A percentile compares a stretch with the other conserved stretches of the same genome.
Conservation (phyloP, 140 eudicot species). For the Flaveria floridana region DNA sequence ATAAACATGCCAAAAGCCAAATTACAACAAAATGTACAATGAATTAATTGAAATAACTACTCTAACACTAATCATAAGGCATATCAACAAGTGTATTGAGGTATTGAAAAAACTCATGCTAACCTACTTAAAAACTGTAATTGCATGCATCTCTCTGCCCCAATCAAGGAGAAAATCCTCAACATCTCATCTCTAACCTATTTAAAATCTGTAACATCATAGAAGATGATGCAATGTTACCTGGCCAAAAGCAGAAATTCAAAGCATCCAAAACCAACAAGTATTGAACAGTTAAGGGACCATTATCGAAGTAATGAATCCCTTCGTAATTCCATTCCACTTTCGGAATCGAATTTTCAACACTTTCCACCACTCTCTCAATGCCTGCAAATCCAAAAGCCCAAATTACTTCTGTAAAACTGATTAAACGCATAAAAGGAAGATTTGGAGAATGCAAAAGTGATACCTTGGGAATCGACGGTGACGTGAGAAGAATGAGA, state of each 20-base stretch:
- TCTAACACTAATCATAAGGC: background rate
- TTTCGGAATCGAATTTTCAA: constrained; percentile 77
- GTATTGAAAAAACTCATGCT: too few species aligned
- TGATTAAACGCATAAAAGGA: background rate
- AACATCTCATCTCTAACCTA: too few species aligned
- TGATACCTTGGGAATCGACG: constrained; percentile 59
- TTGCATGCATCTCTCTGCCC: too few species aligned
- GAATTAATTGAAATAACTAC: too few species aligned
- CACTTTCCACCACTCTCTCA: constrained; percentile 71
- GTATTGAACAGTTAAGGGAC: constrained; percentile 85
- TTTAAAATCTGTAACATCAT: too few species aligned
- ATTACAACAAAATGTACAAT: too few species aligned
- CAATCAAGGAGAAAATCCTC: too few species aligned
- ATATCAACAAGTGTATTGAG: background rate
- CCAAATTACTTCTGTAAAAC: background rate
- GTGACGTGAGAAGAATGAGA: constrained; percentile 80
- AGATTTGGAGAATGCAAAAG: background rate
- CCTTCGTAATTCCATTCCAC: constrained; percentile 97
- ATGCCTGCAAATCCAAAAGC: constrained; percentile 44
- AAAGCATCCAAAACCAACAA: constrained; percentile 80
- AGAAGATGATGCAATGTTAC: constrained; percentile 32
- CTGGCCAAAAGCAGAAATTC: constrained; percentile 98
- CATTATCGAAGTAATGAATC: constrained; percentile 82
- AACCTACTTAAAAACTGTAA: too few species aligned
- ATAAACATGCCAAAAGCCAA: too few species aligned